These are phyloP conservation scores for Calvatia gigantea DNA, from an alignment of 768 basidiomycete species.

Conservation along the genomic window DNA sequence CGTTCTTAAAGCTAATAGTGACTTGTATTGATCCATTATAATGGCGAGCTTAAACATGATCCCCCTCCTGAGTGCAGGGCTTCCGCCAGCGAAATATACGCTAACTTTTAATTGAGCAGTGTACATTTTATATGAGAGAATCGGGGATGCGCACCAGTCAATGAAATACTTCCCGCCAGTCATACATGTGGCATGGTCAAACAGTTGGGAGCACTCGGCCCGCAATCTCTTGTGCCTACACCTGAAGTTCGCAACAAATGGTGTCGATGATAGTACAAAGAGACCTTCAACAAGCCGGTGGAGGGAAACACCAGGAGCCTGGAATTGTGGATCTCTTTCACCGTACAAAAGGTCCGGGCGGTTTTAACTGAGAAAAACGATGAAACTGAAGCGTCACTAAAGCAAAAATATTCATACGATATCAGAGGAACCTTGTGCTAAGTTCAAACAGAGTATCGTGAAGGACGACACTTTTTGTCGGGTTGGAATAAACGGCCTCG, in stretches of 20 bases:
- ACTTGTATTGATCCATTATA: no score
- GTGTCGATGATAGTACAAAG: not conserved
- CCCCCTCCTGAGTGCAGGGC: no score
- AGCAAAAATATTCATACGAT: no score
- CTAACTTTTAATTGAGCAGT: no score
- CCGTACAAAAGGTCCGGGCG: constrained; percentile 55
- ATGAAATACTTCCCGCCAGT: constrained; percentile 55
- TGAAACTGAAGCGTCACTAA: no score
- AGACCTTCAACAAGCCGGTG: constrained; percentile 53
- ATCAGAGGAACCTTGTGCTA: no score
- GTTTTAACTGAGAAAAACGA: constrained; percentile 45
- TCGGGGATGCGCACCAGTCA: constrained; percentile 41
- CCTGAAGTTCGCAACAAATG: not conserved
- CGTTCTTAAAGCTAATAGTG: no score
- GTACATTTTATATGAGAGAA: not conserved
- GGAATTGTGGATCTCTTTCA: constrained; percentile 42
- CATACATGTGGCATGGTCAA: constrained; percentile 50
- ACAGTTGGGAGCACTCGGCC: constrained; percentile 53
- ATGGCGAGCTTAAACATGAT: no score
- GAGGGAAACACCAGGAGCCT: constrained; percentile 47
- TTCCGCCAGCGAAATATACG: no score
- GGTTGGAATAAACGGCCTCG: constrained; percentile 59
- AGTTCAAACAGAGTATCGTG: no score
- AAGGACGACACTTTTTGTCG: constrained; percentile 51
- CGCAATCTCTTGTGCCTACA: constrained; percentile 53